These are phyloP conservation scores for Actinomortierella ambigua DNA, from an alignment of 371 early-diverging fungal genomes.

Conservation along the genomic window DNA sequence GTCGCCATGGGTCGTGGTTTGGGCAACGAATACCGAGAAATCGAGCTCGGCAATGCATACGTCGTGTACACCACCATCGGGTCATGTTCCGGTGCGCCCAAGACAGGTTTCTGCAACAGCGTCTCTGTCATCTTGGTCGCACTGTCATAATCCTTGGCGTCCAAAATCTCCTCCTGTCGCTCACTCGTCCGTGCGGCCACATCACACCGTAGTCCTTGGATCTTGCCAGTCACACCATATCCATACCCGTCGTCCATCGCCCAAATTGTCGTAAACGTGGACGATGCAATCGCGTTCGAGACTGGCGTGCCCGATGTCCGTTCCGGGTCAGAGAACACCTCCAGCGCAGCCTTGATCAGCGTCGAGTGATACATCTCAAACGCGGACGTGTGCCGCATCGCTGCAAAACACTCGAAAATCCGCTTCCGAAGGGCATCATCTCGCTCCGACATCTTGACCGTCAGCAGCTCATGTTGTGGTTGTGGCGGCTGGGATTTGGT, in stretches of 20 bases:
- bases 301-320: constrained; percentile 60
- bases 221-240: constrained; percentile 65
- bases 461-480: constrained; percentile 48
- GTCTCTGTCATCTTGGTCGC: constrained; percentile 50
- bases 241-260: constrained; percentile 65
- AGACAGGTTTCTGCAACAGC: constrained; percentile 61
- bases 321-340: constrained; percentile 63
- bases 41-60: constrained; percentile 33
- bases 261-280: constrained; percentile 64
- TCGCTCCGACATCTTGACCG: constrained; percentile 61
- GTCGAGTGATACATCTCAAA: constrained; percentile 59
- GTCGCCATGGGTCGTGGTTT: constrained; percentile 50
- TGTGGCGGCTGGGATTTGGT: constrained; percentile 12
- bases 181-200: constrained; percentile 51
- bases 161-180: constrained; percentile 57
- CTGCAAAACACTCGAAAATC: constrained; percentile 76
- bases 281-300: constrained; percentile 54
- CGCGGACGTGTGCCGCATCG: constrained; percentile 65
- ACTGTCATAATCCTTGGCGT: constrained; percentile 61
- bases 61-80: constrained; percentile 61
- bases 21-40: constrained; percentile 35
- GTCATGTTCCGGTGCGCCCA: constrained; percentile 67
- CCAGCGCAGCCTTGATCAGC: constrained; percentile 35
- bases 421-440: constrained; percentile 68
- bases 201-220: constrained; percentile 59